Evolutionary conservation across 768 basidiomycete genomes (phyloP).

Genomic region (Termitomyces sp.): DNA sequence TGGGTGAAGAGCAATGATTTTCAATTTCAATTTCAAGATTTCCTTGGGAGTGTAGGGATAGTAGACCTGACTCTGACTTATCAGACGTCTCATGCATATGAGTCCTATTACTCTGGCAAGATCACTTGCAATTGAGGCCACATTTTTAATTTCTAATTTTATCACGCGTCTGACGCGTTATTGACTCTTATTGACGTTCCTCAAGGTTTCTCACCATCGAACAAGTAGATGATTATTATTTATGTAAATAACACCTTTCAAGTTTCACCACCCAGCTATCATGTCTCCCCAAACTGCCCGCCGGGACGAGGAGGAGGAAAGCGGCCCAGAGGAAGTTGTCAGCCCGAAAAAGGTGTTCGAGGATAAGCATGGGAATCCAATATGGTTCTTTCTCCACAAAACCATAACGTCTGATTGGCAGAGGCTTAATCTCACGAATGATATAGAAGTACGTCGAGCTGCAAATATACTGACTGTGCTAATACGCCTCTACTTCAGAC

Average conservation of each 20-base stretch:
- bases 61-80: no score
- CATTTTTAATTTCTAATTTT: no score
- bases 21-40: no score
- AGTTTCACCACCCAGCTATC: background rate
- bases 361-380: constrained; percentile 20
- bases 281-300: background rate
- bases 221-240: no score
- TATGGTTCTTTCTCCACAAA: constrained; percentile 31
- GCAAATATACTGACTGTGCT: background rate
- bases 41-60: no score
- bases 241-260: no score
- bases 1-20: no score
- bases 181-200: background rate
- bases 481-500: constrained; percentile 3
- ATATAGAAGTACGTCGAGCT: constrained; percentile 29
- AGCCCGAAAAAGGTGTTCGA: constrained; percentile 15
- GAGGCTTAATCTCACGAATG: constrained; percentile 16
- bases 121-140: no score
- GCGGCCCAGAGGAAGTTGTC: background rate
- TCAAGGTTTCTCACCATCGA: no score
- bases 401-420: constrained; percentile 21
- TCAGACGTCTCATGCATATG: no score
- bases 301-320: constrained; percentile 8
- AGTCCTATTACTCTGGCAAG: no score
- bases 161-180: no score